Evolutionary conservation across 2,329 filamentous ascomycete species (phyloP).

Genomic region (Alternaria gaisen): DNA sequence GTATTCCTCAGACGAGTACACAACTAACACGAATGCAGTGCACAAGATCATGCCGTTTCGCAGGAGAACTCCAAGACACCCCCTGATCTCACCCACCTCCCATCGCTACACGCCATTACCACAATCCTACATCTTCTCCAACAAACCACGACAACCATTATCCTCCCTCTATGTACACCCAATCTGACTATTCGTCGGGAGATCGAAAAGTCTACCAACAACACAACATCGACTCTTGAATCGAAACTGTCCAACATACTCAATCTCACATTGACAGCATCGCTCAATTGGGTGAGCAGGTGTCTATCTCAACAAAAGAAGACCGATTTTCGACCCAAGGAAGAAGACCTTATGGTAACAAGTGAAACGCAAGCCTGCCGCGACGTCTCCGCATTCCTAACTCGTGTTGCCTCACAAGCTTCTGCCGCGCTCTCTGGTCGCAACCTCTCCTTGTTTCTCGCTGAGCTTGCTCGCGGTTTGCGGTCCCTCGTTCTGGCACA

Average conservation of each 20-base stretch:
- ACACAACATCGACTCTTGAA: constrained; percentile 80
- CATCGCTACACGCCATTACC: constrained; percentile 79
- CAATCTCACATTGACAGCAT: constrained; percentile 74
- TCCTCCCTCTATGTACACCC: constrained; percentile 86
- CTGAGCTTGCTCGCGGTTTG: constrained; percentile 82
- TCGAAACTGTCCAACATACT: constrained; percentile 79
- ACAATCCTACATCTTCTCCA: constrained; percentile 93
- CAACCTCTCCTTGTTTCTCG: constrained; percentile 83
- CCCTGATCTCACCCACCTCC: constrained; percentile 86
- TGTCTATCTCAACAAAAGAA: constrained; percentile 82
- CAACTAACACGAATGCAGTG: constrained; percentile 35
- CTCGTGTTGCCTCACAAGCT: constrained; percentile 69
- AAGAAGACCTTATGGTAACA: constrained; percentile 61
- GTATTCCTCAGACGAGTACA: neutral
- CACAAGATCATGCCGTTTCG: constrained; percentile 73
- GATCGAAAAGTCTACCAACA: constrained; percentile 83
- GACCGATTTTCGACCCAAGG: constrained; percentile 87
- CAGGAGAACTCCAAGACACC: constrained; percentile 85
- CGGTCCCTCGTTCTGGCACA: constrained; percentile 86
- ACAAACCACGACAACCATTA: constrained; percentile 87
- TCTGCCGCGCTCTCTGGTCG: constrained; percentile 78
- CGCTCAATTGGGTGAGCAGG: constrained; percentile 77
- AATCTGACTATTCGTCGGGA: constrained; percentile 90
- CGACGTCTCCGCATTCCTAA: constrained; percentile 81
- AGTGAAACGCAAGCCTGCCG: constrained; percentile 82